Evolutionary conservation across 2,329 filamentous ascomycete genomes (phyloP), one percentile per base, ranked within the genome.

Genomic region (Ophiocordyceps australis): DNA sequence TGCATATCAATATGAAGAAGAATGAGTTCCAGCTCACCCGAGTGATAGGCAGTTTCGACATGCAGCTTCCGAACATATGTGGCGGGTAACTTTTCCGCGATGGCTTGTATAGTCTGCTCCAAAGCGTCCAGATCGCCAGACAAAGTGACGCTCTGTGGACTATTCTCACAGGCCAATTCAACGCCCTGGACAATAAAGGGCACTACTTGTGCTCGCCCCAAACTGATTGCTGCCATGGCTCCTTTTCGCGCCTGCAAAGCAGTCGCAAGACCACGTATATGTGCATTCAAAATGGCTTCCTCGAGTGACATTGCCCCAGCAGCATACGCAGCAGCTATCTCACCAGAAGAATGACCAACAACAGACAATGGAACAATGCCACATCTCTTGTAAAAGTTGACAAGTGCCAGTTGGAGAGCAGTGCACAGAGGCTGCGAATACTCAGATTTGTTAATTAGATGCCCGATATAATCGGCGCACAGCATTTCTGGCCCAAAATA

Each of bases 261-360:
- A 9, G 24, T 17, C 10, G 20, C 17, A 9, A 14, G 11, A 9
- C 28, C 32, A 5, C 33, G 27, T 25, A 41, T 41, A 24, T 45
- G 51, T 1, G 45, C 37, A 3, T 38, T 31, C 3, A 33, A 31
- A 9, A 50, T 39, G 3, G 47, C 48, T 10, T 41, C 35, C 4
- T 35, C 25, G 7, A 30, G 25, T 1, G 33, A 32, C 1, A 45
- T 14, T 2, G 29, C 30, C 7, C 33, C 35, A 1, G 34, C 31
- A 14, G 37, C 34, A 23, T 50, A 54, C 1, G 43, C 52, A 2
- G 52, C 52, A 5, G 47, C 45, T 9, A 55, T 53, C 32, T 55
- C 52, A 3, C 52, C 52, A 1, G 51, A 55, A 0, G 57, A 62
- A 33, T 63, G 59, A 3, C 59, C 59, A 4, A 59, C 45, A 1